Evolutionary conservation across 2,329 filamentous ascomycete species (phyloP).

Genomic region (Ceratocystis variospora): DNA sequence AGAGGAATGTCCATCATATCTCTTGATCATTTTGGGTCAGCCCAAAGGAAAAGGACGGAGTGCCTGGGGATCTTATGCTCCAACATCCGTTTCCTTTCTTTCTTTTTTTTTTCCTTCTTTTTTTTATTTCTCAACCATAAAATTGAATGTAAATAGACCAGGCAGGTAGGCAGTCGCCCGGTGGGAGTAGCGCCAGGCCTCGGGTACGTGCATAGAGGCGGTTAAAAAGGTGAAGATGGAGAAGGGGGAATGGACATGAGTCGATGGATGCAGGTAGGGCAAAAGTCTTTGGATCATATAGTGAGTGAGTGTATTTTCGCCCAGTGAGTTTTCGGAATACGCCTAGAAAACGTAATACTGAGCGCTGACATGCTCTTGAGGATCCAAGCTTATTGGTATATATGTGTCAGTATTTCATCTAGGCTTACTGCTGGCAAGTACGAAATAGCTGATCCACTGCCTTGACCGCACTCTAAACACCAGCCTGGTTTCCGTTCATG

Average conservation of each 20-base stretch:
- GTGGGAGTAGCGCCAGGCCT: neutral
- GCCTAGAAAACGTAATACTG: neutral
- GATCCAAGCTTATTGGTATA: too few species aligned
- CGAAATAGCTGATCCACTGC: neutral
- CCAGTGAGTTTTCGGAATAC: neutral
- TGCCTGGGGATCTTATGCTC: too few species aligned
- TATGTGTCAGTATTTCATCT: too few species aligned
- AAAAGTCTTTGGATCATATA: neutral
- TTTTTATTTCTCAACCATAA: too few species aligned
- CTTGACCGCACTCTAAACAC: neutral
- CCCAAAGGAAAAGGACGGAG: too few species aligned
- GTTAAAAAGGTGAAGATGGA: neutral
- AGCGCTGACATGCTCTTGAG: too few species aligned
- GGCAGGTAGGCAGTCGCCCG: neutral
- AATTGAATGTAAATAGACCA: neutral
- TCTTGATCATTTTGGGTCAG: too few species aligned
- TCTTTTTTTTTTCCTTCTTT: too few species aligned
- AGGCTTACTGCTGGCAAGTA: neutral
- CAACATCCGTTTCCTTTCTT: too few species aligned
- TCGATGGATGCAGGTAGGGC: too few species aligned
- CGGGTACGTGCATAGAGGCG: neutral
- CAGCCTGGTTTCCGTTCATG: neutral
- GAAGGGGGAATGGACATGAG: neutral
- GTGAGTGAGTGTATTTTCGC: neutral
- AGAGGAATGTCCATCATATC: too few species aligned